Percentiles rank a stretch among this genome's conserved stretches.
Conservation (phyloP, 1,284 basidiomycete species). For the Neolentinus lepideus region DNA sequence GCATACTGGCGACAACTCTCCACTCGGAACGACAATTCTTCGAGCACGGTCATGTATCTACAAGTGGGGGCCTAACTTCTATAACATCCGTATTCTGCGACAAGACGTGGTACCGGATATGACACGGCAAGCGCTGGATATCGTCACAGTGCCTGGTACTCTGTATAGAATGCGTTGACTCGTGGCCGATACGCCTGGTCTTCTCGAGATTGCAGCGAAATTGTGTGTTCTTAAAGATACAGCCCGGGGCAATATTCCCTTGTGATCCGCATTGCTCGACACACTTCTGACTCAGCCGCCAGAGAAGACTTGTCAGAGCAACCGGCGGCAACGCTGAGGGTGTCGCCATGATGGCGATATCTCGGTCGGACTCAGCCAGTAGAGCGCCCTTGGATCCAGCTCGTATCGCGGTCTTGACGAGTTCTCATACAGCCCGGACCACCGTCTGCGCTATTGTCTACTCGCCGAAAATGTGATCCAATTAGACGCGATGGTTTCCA, state of each 20-base stretch:
- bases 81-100: constrained; percentile 17
- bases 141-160: constrained; percentile 19
- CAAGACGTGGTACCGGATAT: constrained; percentile 10
- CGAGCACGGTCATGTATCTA: constrained; percentile 27
- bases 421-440: constrained; percentile 18
- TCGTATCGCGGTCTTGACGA: constrained; percentile 19
- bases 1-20: constrained; percentile 15
- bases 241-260: constrained; percentile 18
- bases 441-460: constrained; percentile 25
- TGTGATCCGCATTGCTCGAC: constrained; percentile 22
- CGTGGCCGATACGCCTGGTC: constrained; percentile 23
- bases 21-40: constrained; percentile 15
- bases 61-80: constrained; percentile 29
- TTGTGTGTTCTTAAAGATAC: constrained; percentile 27
- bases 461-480: constrained; percentile 24
- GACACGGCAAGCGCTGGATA: constrained; percentile 19
- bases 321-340: constrained; percentile 19
- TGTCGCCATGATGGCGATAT: constrained; percentile 22
- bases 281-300: constrained; percentile 19
- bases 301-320: constrained; percentile 15
- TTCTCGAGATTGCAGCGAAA: constrained; percentile 25
- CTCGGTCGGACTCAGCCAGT: constrained; percentile 18
- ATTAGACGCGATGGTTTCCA: constrained; percentile 21
- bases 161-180: constrained; percentile 22
- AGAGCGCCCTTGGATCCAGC: constrained; percentile 9